Evolutionary conservation across 768 basidiomycete species (phyloP), one percentile per base, ranked within the genome.

Genomic region (Albatrellus ellisii): DNA sequence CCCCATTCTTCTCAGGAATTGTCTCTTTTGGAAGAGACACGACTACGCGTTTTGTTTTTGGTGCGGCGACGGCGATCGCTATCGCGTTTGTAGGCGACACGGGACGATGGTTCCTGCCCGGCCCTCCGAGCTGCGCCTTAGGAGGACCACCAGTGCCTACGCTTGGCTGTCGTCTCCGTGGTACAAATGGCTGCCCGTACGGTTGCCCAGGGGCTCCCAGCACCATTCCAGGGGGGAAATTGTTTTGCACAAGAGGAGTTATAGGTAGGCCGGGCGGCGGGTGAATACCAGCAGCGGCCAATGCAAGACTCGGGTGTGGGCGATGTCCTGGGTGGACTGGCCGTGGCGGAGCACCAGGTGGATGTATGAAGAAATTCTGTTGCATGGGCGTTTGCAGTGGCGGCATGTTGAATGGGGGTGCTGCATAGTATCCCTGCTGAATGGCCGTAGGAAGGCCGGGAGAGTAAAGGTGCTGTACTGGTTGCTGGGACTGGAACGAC

Each of bases 91-190:
- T 50, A 4, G 74, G 67, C 5, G 75, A 69, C 45, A 81, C 60
- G 9, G 84, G 83, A 57, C 77, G 82, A 39, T 77, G 67, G 61
- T 83, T 89, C 34, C 81, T 72, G 34, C 75, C 72, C 10, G 81
- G 85, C 0, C 87, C 87, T 14, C 87, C 87, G 2, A 90, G 62
- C 0, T 76, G 70, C 1, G 87, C 87, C 57, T 89, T 90, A 7
- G 87, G 87, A n/a, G 87, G 87, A 6, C 87, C 87, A 10, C 87
- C 87, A 31, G 82, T 73, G 55, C 79, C 84, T 33, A 80, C 48
- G 48, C 71, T 73, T 12, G 69, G 70, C 43, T 82, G 73, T 32
- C 83, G 69, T 56, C 79, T 68, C 54, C 68, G 80, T 42, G 80
- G 63, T 22, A 70, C 2, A 72, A 75, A 42, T 39, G 56, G 25